Evolutionary conservation across 495 filamentous ascomycete species (phyloP).

Genomic region (Xylaria palmicola): DNA sequence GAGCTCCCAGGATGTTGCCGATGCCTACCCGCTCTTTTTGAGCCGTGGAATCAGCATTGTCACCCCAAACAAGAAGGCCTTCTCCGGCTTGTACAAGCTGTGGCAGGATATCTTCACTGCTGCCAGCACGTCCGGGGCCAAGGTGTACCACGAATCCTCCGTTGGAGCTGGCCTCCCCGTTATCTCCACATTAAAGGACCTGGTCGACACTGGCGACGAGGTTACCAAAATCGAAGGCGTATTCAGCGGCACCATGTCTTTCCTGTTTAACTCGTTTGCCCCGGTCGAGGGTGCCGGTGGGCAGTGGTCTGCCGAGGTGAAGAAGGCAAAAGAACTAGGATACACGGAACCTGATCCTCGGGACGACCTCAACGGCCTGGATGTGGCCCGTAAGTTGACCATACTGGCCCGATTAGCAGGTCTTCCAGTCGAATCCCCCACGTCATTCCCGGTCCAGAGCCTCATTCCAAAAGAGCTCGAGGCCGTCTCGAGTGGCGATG

Average conservation of each 20-base stretch:
- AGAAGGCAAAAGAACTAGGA: slow-evolving; percentile 87
- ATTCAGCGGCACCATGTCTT: slow-evolving; percentile 93
- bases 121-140: slow-evolving; percentile 61
- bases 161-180: slow-evolving; percentile 91
- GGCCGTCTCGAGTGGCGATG: slow-evolving; percentile 65
- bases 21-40: slow-evolving; percentile 75
- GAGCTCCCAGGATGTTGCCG: slow-evolving; percentile 75
- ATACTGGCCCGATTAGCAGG: slow-evolving; percentile 85
- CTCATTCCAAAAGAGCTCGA: slow-evolving; percentile 84
- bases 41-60: slow-evolving; percentile 80
- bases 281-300: slow-evolving; percentile 66
- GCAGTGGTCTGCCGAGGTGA: slow-evolving; percentile 84
- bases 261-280: slow-evolving; percentile 93
- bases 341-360: slow-evolving; percentile 97
- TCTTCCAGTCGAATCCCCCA: slow-evolving; percentile 71
- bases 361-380: slow-evolving; percentile 93
- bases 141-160: slow-evolving; percentile 89
- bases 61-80: slow-evolving; percentile 97
- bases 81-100: slow-evolving; percentile 69
- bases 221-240: slow-evolving; percentile 90
- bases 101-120: slow-evolving; percentile 80
- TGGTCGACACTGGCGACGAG: slow-evolving; percentile 85
- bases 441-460: slow-evolving; percentile 86
- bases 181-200: slow-evolving; percentile 84
- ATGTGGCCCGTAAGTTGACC: slow-evolving; percentile 94